phyloP scores from a whole-genome alignment of 345 rosid genomes.

The Erucastrum elatum region DNA sequence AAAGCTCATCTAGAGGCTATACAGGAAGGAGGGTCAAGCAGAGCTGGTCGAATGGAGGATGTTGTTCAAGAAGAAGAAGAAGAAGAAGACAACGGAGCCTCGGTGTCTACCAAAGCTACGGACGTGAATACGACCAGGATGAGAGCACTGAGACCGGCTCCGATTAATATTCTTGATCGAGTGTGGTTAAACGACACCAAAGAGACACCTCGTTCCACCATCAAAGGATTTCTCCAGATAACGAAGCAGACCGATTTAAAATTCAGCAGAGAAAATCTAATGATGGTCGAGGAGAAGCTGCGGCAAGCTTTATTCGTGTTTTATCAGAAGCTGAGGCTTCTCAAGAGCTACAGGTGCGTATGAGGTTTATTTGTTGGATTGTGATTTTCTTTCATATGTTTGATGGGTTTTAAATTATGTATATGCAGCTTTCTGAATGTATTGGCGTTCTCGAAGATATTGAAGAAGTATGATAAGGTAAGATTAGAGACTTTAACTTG shows the following conservation, averaged over 20 bases:
- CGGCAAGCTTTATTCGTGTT: constrained; percentile 57
- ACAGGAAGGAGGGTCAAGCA: constrained; percentile 44
- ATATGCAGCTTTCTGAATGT: constrained; percentile 64
- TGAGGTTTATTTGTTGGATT: background rate
- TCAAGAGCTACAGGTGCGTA: constrained; percentile 58
- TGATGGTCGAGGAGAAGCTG: constrained; percentile 52
- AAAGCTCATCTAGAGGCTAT: constrained; percentile 53
- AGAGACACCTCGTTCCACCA: constrained; percentile 71
- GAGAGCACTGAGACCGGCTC: constrained; percentile 46
- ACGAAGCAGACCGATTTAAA: constrained; percentile 43
- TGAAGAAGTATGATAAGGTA: constrained; percentile 94
- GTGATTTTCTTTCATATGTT: background rate
- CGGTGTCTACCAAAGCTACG: background rate
- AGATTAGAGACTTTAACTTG: constrained; percentile 4
- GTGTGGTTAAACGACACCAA: constrained; percentile 48
- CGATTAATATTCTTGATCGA: constrained; percentile 46
- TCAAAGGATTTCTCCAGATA: constrained; percentile 50
- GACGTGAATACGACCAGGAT: constrained; percentile 5
- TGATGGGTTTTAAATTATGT: background rate
- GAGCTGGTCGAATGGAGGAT: constrained; percentile 42
- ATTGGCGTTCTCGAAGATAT: constrained; percentile 74
- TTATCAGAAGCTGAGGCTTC: constrained; percentile 70
- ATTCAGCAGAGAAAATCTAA: constrained; percentile 56
- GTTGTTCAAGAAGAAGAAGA: constrained; percentile 21
- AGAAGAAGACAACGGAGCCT: background rate